Evolutionary conservation across 768 basidiomycete species (phyloP).

Genomic region (Rhizopogon vinicolor): DNA sequence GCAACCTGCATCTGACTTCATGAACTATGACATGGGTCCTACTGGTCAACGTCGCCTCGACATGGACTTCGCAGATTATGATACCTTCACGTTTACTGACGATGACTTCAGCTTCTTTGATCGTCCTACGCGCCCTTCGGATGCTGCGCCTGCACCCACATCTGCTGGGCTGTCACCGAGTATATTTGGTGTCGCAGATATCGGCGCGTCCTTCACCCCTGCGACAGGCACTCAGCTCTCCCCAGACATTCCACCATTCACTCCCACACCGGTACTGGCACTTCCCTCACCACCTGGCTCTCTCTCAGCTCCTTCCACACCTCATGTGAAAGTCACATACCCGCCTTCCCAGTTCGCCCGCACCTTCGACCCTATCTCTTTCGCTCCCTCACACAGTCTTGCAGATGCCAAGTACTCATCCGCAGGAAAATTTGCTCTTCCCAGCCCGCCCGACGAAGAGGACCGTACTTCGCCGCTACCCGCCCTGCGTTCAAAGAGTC

Average conservation of each 20-base stretch:
- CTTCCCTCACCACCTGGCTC: constrained; percentile 46
- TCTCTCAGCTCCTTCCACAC: constrained; percentile 47
- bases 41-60: constrained; percentile 24
- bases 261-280: constrained; percentile 35
- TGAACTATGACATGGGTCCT: constrained; percentile 31
- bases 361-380: constrained; percentile 70
- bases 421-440: constrained; percentile 67
- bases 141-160: constrained; percentile 23
- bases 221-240: constrained; percentile 25
- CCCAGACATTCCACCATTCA: constrained; percentile 18
- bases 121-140: constrained; percentile 35
- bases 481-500: not conserved
- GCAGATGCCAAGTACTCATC: constrained; percentile 70
- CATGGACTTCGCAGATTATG: constrained; percentile 44
- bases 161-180: constrained; percentile 31
- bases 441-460: constrained; percentile 56
- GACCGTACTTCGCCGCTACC: constrained; percentile 28
- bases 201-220: constrained; percentile 17
- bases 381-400: constrained; percentile 55
- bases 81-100: constrained; percentile 61
- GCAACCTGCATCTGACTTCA: constrained; percentile 29
- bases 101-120: constrained; percentile 91
- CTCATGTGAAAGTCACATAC: constrained; percentile 44
- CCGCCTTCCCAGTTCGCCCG: constrained; percentile 17
- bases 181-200: constrained; percentile 23